Base-by-base conservation (phyloP, 2,329 filamentous ascomycete genomes). In the Alternaria incomplexa region DNA sequence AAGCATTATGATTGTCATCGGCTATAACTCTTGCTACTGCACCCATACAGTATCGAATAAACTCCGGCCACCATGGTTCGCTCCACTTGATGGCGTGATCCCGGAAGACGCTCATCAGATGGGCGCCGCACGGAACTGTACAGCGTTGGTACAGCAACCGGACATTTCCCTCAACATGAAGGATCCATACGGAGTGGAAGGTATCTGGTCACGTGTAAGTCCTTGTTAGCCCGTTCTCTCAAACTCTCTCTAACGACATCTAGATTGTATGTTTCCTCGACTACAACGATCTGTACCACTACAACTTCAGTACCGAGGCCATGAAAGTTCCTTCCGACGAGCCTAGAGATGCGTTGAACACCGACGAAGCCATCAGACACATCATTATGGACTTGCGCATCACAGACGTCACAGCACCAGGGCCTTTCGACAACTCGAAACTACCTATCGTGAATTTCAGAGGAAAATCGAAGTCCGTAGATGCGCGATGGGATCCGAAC, bases 1-100 rank as follows among this genome's bases (percentile, higher is more conserved):
- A 78, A 89, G 90, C 9, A 86, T 93, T 57, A 87, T 93, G 83
- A 82, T 93, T 4, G 87, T 90, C 3, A 78, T 94, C 4, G 86
- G 86, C 4, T 84, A 86, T 73, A 93, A 93, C 73, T 83, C 74
- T 0, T 63, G 67, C 5, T 61, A 72, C 13, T 77, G 73, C 55
- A 74, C 72, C 56, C 68, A 71, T 20, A 55, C 70, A 2, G 73
- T 72, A 26, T 60, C 70, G 5, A 67, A 65, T 2, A 59, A 60
- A 2, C 76, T 78, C 17, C 63, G 65, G 13, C 76, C 73, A 5
- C 69, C 76, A 3, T 80, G 78, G 77, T 62, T 63, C 2, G 51
- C 70, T 11, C 70, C 75, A 0, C 76, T 80, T 15, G 69, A 72
- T 43, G 77, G 77, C 1, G 52, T 79, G 1, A 60, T 74, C 0